Conservation (phyloP, 352 stramenopile species). For the Pythium oligandrum region DNA sequence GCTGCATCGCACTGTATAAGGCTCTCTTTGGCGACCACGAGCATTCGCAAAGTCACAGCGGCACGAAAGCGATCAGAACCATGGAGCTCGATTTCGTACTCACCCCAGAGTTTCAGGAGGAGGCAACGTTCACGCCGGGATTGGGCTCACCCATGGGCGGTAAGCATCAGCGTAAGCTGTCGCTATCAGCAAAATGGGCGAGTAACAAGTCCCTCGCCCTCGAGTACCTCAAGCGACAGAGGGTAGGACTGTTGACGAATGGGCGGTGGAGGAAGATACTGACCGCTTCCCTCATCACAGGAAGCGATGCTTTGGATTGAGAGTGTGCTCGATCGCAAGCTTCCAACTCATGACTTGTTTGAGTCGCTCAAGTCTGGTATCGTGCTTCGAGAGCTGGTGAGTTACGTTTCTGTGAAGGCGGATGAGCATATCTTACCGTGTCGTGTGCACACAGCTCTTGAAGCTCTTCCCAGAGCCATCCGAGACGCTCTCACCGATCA, state of each 20-base stretch:
- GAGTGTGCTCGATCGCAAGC: conserved; percentile 47
- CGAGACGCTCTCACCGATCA: conserved; percentile 63
- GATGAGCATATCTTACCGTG: not conserved
- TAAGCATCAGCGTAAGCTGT: conserved; percentile 64
- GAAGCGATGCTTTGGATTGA: conserved; percentile 75
- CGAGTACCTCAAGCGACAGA: conserved; percentile 68
- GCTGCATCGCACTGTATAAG: too few species aligned
- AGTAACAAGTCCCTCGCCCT: conserved; percentile 67
- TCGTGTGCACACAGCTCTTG: conserved; percentile 25
- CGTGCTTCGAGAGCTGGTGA: conserved; percentile 66
- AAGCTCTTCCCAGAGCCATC: conserved; percentile 49
- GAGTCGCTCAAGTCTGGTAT: conserved; percentile 70
- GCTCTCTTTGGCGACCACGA: not conserved
- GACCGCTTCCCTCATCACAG: conserved; percentile 15
- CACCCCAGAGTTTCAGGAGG: conserved; percentile 24
- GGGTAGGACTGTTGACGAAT: conserved; percentile 19
- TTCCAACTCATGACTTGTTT: conserved; percentile 50
- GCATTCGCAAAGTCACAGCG: too few species aligned
- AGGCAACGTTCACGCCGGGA: conserved; percentile 10
- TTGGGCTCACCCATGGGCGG: conserved; percentile 52
- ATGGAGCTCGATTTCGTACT: conserved; percentile 46
- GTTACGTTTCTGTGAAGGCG: not conserved
- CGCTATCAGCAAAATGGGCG: conserved; percentile 71
- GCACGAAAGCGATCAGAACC: not conserved
- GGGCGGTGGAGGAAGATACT: not conserved